Evolutionary conservation across 129 eudicot genomes (phyloP).

Genomic region (Logfia minima): DNA sequence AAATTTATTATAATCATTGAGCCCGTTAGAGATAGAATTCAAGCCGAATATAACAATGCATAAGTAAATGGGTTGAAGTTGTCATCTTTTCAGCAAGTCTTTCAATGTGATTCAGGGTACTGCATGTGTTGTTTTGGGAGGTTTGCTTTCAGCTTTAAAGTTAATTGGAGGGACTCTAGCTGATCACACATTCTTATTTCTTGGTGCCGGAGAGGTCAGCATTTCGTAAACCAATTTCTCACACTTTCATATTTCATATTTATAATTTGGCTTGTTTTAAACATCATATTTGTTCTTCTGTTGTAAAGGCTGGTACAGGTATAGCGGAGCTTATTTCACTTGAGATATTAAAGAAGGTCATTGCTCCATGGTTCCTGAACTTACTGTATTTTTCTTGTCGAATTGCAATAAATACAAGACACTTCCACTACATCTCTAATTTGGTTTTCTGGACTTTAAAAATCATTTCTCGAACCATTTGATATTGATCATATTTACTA

Average conservation of each 20-base stretch:
- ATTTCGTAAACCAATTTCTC: background rate
- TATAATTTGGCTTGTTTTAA: background rate
- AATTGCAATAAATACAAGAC: slow-evolving; percentile 6
- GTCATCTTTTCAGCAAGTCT: background rate
- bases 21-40: background rate
- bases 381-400: background rate
- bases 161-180: slow-evolving; percentile 68
- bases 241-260: background rate
- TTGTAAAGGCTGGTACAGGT: slow-evolving; percentile 92
- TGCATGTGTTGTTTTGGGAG: slow-evolving; percentile 80
- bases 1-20: background rate
- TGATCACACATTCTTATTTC: slow-evolving; percentile 77
- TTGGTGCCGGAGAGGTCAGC: slow-evolving; percentile 90
- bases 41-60: background rate
- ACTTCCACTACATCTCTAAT: background rate
- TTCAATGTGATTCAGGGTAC: slow-evolving; percentile 55
- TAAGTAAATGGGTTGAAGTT: background rate
- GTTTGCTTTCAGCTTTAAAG: slow-evolving; percentile 64
- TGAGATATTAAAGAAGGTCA: slow-evolving; percentile 76
- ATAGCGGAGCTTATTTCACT: slow-evolving; percentile 96
- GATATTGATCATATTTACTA: background rate
- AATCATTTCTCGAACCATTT: background rate
- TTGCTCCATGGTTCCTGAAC: background rate
- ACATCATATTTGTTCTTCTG: slow-evolving; percentile 10
- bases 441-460: background rate